Evolutionary conservation across 164 flowering plant genomes (phyloP), one percentile per base, ranked within the genome.

Genomic region (Annona squamosa): DNA sequence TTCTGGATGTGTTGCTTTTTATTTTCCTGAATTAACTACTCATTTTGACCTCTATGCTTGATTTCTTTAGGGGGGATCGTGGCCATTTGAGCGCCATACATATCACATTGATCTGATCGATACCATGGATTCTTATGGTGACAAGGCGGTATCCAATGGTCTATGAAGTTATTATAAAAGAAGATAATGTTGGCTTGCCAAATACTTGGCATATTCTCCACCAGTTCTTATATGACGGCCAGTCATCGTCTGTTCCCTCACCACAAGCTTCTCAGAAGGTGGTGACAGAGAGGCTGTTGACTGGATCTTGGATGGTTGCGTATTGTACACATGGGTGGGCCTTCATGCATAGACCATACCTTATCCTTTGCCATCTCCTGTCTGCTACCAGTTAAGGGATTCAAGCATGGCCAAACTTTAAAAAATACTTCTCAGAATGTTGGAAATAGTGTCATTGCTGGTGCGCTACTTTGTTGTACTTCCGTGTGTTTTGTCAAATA

Each of bases 301-400:
- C 56, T 48, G 17, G 61, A 69, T 71, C 37, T 71, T 71, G 66
- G 73, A 57, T 42, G 65, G 16, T 59, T 12, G 48, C 18, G 65
- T 43, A 4, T 43, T 4, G 59, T 52, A 13, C 73, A 57, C 73
- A 59, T 71, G 73, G 73, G 48, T 59, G 48, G 73, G 73, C 10
- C 47, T 47, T 69, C 18, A 1, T 68, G 43, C 43, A 17, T 63
- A 6, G 7, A 10, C 17, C 65, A 63, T 63, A 2, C 5, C 4
- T 41, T 66, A 41, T 43, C 3, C 10, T 66, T 66, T 5, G 13
- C 26, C 43, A 12, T 19, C 43, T 5, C 26, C 37, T 13, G 0
- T 63, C 3, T 18, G 41, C 61, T 16, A 6, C 12, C 61, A 56
- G 16, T 63, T 0, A 1, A 18, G 7, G 19, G 5, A 63, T 42